Evolutionary conservation across 345 rosid genomes (phyloP), one percentile per base, ranked within the genome.

Genomic region (Brassica juncea): DNA sequence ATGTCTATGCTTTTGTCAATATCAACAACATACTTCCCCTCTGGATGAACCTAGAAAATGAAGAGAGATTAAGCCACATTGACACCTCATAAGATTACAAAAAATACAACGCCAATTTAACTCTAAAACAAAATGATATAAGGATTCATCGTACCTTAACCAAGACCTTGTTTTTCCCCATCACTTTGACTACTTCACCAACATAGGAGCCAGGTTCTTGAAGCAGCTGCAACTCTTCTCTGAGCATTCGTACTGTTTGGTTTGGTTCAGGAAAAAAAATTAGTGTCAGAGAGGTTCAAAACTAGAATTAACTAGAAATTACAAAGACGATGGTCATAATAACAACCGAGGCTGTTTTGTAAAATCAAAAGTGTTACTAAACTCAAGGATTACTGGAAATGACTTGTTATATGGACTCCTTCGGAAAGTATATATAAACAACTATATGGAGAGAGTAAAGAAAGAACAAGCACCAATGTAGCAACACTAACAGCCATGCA

Each of bases 181-280:
- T 95, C n/a, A 91, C 98, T 89, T 95, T 95, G 32, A 95, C 99
- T 80, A 91, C 99, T 82, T 95, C 99, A 42, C 99, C 99, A 64
- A 95, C 99, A 87, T 95, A 95, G 37, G 99, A 95, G 6, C 98
- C 99, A 65, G 99, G 99, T 77, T 95, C 99, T 65, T 95, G 99
- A 75, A 95, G 97, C 82, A 95, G 87, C 87, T 95, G 97, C 80
- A 91, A 78, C 79, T 95, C 98, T 85, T 95, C 99, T 81, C 96
- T 87, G 6, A 95, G 97, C 98, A 95, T 93, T 77, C 98, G 79
- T 58, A 95, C 99, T 95, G 84, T 57, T 73, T 58, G 68, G 84
- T 57, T 73, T 58, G 68, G 52, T 67, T 39, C 0, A 47, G 19
- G 59, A 34, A 12, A 44, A 44, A 3, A 42, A 49, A 71, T 3